Evolutionary conservation across 768 basidiomycete genomes (phyloP).

Genomic region (Auricularia sp.): DNA sequence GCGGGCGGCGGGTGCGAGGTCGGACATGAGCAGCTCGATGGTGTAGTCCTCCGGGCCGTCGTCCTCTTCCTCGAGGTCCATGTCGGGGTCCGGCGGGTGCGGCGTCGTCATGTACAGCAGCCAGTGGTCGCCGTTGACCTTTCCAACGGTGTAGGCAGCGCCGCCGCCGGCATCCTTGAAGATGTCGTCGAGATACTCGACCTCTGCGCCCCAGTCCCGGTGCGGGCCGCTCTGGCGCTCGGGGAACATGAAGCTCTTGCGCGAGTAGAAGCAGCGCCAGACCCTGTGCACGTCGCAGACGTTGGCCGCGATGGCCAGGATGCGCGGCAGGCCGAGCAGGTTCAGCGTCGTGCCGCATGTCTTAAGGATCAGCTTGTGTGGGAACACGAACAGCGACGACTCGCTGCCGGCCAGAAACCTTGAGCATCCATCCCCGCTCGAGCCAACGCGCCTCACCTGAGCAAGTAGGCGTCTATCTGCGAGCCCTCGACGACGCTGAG

Average conservation of each 20-base stretch:
- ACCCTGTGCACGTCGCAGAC: slow-evolving; percentile 60
- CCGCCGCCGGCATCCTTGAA: slow-evolving; percentile 54
- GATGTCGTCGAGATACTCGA: slow-evolving; percentile 81
- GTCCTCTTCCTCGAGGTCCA: neutral
- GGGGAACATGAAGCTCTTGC: slow-evolving; percentile 99
- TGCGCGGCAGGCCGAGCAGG: slow-evolving; percentile 86
- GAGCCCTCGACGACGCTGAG: slow-evolving; percentile 79
- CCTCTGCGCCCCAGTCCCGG: slow-evolving; percentile 86
- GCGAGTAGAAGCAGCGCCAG: slow-evolving; percentile 91
- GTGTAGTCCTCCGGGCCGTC: slow-evolving; percentile 62
- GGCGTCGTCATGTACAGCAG: slow-evolving; percentile 72
- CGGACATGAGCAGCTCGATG: slow-evolving; percentile 96
- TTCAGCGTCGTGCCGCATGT: slow-evolving; percentile 98
- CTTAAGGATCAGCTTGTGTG: slow-evolving; percentile 94
- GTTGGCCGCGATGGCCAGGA: slow-evolving; percentile 80
- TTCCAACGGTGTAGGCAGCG: slow-evolving; percentile 92
- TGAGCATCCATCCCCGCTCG: neutral
- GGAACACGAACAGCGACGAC: slow-evolving; percentile 90
- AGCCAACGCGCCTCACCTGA: slow-evolving; percentile 54
- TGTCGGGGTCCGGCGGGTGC: slow-evolving; percentile 6
- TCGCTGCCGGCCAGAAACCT: slow-evolving; percentile 46
- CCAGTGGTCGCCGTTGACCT: slow-evolving; percentile 99
- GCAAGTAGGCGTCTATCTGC: slow-evolving; percentile 91
- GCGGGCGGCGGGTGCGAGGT: slow-evolving; percentile 67
- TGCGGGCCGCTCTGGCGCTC: slow-evolving; percentile 91